Conservation (phyloP, 179 eudicot species). For the Amaranthus tricolor region DNA sequence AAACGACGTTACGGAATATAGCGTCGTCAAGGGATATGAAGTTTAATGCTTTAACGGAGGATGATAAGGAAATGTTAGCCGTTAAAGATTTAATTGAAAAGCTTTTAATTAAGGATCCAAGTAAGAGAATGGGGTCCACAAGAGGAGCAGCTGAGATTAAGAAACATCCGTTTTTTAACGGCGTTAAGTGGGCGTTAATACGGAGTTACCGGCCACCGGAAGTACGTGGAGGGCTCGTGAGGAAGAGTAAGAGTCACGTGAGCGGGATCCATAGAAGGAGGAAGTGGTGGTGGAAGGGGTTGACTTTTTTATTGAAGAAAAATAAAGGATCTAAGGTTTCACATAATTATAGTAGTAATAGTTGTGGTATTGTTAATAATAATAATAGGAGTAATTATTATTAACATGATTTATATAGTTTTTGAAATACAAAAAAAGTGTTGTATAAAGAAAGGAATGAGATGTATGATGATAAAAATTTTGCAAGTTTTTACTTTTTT, state of each 20-base stretch:
- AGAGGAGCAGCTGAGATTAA: slow-evolving; percentile 87
- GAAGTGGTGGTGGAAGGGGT: slow-evolving; percentile 64
- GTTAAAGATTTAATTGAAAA: slow-evolving; percentile 61
- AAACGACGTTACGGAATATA: slow-evolving; percentile 68
- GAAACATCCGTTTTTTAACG: slow-evolving; percentile 72
- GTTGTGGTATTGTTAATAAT: slow-evolving; percentile 5
- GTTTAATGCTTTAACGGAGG: slow-evolving; percentile 29
- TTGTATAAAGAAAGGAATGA: slow-evolving; percentile 18
- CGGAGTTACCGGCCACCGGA: slow-evolving; percentile 78
- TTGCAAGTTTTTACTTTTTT: slow-evolving; percentile 6
- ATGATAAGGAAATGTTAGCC: slow-evolving; percentile 26
- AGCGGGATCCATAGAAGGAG: slow-evolving; percentile 36
- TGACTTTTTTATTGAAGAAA: slow-evolving; percentile 40
- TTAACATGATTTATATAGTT: too few species aligned
- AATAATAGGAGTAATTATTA: neutral
- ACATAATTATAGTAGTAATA: slow-evolving; percentile 19
- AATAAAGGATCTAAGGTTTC: slow-evolving; percentile 30
- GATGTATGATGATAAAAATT: slow-evolving; percentile 13
- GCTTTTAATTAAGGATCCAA: slow-evolving; percentile 64
- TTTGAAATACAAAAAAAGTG: neutral
- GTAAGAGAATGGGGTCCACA: slow-evolving; percentile 54
- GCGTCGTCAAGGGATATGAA: slow-evolving; percentile 51
- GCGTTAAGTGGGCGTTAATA: slow-evolving; percentile 87
- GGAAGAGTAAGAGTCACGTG: slow-evolving; percentile 37
- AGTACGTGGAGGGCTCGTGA: slow-evolving; percentile 56